Base-by-base conservation (phyloP, 257 asterid genomes). In the Penstemon davidsonii region DNA sequence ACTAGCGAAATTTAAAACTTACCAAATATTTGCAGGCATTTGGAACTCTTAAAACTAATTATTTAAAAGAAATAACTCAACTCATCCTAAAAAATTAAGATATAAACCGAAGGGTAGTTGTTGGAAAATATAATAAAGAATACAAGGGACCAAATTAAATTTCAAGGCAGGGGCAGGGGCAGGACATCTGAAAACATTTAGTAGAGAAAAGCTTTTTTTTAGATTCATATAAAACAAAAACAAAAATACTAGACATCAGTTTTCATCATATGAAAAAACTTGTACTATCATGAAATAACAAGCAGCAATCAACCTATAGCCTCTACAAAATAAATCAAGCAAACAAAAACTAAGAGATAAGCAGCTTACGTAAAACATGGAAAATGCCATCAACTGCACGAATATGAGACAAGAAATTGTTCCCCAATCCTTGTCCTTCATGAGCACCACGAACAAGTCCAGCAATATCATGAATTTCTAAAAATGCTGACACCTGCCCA, bases 361-460 rank as follows among this genome's bases (percentile, higher is more conserved):
- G 40, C 64, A 74, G 77, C 91, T 81, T 81, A 94, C 99, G 95
- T 74, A 94, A 67, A 77, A 94, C 97, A 41, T 94, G 99, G 79
- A 94, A 94, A 75, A 94, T 94, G 76, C 99, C 96, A 84, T 94
- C 99, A 73, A 94, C 99, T 3, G 99, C 97, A 49, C 96, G 96
- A 64, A 94, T 94, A 83, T 94, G 99, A 58, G 96, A 91, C 72
- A 94, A 84, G 82, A 94, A 94, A 77, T 81, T 91, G 84, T 94
- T 94, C 62, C 99, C 99, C 60, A 94, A 73, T 77, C 99, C 99
- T 76, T 91, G 96, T 45, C 99, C 99, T 80, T 89, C 82, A 71
- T 91, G 97, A 78, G 97, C 99, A 65, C 99, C 99, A 63, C 95
- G 88, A 71, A 94, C 99, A 69, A 94, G 87, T 68, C 99, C 99